Evolutionary conservation across 2,329 filamentous ascomycete genomes (phyloP).

Genomic region (Pseudogymnoascus sp.): DNA sequence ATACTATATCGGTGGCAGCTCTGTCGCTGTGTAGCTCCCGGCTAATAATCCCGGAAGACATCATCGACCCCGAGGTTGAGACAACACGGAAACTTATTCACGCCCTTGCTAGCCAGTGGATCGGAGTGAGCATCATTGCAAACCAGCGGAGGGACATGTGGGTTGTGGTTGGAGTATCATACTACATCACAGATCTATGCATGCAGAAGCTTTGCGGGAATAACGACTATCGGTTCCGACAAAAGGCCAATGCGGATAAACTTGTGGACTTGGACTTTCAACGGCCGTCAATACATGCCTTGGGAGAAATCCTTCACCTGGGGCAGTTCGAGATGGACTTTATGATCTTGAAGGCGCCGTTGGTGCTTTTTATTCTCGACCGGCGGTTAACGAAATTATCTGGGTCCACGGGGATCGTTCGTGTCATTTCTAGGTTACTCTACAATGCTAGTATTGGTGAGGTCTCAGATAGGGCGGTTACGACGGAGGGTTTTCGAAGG

Average conservation of each 20-base stretch:
- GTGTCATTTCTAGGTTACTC: conserved; percentile 79
- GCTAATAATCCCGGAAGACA: conserved; percentile 72
- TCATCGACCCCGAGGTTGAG: conserved; percentile 78
- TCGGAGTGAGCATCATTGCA: conserved; percentile 84
- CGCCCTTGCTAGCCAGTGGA: conserved; percentile 84
- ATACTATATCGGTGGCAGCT: conserved; percentile 70
- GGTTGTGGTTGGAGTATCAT: conserved; percentile 82
- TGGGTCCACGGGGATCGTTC: conserved; percentile 71
- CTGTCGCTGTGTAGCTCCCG: conserved; percentile 82
- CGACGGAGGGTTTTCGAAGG: conserved; percentile 67
- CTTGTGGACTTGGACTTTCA: conserved; percentile 75
- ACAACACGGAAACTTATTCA: conserved; percentile 75
- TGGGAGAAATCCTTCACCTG: conserved; percentile 69
- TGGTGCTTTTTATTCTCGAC: conserved; percentile 90
- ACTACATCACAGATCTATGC: conserved; percentile 92
- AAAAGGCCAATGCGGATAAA: conserved; percentile 75
- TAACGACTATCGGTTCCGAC: conserved; percentile 86
- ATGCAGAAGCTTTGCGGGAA: conserved; percentile 86
- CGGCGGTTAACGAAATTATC: conserved; percentile 83
- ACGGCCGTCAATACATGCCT: conserved; percentile 71
- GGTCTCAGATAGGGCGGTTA: conserved; percentile 60
- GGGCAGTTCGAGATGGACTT: conserved; percentile 85
- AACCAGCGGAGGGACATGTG: conserved; percentile 74
- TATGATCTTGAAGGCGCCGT: conserved; percentile 78
- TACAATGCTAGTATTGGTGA: conserved; percentile 78